A percentile compares a stretch with the other conserved stretches of the same genome.
These are phyloP conservation scores for Actinomortierella wolfii DNA, from an alignment of 371 early-diverging fungal species.

Conservation along the genomic window DNA sequence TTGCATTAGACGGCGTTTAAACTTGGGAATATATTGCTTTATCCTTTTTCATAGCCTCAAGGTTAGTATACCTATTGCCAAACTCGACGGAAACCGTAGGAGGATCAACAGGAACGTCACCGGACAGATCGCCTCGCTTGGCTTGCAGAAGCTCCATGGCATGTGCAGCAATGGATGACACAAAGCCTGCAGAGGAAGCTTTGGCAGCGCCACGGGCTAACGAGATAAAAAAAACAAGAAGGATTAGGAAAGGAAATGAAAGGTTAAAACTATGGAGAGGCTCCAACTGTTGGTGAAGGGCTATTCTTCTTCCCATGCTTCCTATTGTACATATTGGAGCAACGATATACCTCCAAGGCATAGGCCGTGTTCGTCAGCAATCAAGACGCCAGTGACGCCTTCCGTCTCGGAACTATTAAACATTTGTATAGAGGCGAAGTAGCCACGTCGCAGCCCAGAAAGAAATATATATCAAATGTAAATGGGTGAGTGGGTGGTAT, in stretches of 20 bases:
- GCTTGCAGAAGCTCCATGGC: slow-evolving; percentile 40
- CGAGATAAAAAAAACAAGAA: not conserved
- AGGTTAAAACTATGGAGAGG: too few relatives aligned
- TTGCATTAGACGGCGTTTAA: not conserved
- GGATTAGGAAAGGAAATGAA: too few relatives aligned
- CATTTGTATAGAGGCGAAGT: not conserved
- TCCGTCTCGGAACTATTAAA: slow-evolving; percentile 39
- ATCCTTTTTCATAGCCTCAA: not conserved
- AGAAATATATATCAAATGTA: too few relatives aligned
- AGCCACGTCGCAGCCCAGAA: too few relatives aligned
- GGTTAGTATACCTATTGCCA: slow-evolving; percentile 23
- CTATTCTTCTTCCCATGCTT: too few relatives aligned
- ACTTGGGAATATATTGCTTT: not conserved
- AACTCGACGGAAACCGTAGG: slow-evolving; percentile 44
- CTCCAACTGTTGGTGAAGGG: too few relatives aligned
- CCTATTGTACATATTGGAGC: too few relatives aligned
- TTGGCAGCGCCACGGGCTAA: slow-evolving; percentile 46
- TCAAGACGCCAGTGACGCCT: slow-evolving; percentile 46
- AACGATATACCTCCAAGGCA: slow-evolving; percentile 45
- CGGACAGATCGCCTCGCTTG: slow-evolving; percentile 2
- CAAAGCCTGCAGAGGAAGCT: slow-evolving; percentile 46
- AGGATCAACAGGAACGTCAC: slow-evolving; percentile 27
- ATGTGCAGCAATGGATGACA: slow-evolving; percentile 44
- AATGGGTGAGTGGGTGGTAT: too few relatives aligned
- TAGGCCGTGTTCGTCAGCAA: slow-evolving; percentile 48